Percentiles rank a stretch among this genome's conserved stretches.
phyloP scores from a whole-genome alignment of 2,329 filamentous ascomycete species.

The Hymenotorrendiella dingleyae region DNA sequence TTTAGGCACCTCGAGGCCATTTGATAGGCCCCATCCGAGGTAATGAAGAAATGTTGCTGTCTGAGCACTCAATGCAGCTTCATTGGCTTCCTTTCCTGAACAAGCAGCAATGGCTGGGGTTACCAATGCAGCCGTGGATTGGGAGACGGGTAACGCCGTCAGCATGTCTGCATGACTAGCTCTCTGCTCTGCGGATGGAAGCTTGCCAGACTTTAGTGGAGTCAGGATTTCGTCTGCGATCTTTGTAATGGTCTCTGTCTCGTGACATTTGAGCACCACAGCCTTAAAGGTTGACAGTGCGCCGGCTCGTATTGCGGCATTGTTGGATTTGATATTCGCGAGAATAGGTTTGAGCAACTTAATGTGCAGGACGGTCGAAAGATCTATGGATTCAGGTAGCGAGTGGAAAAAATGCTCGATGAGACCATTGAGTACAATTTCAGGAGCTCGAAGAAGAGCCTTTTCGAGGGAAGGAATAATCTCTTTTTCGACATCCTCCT shows the following conservation, averaged over 20 bases:
- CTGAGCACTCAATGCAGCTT: constrained; percentile 72
- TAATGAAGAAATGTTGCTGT: constrained; percentile 65
- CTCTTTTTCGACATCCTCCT: constrained; percentile 69
- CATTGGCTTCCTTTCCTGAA: constrained; percentile 81
- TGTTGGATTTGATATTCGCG: constrained; percentile 89
- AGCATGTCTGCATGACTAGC: constrained; percentile 79
- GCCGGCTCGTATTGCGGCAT: constrained; percentile 68
- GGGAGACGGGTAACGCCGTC: constrained; percentile 53
- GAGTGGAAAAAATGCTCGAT: constrained; percentile 67
- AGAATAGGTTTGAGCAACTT: constrained; percentile 81
- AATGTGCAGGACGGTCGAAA: constrained; percentile 65
- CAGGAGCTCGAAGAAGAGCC: constrained; percentile 79
- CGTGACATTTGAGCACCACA: constrained; percentile 56
- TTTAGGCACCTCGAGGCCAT: constrained; percentile 57
- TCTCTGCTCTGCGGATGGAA: constrained; percentile 79
- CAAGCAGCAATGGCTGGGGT: constrained; percentile 60
- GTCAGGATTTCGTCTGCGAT: constrained; percentile 71
- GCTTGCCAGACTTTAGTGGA: constrained; percentile 77
- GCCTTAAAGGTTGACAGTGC: constrained; percentile 68
- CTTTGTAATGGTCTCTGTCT: constrained; percentile 54
- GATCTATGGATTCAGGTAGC: constrained; percentile 64
- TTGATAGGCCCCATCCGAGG: constrained; percentile 54
- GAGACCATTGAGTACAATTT: constrained; percentile 78
- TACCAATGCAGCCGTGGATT: constrained; percentile 59
- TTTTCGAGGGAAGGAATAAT: constrained; percentile 82